Percentiles rank a stretch among this genome's conserved stretches.
Evolutionary conservation across 352 stramenopile genomes (phyloP).

Genomic region (Phytophthora ramorum): DNA sequence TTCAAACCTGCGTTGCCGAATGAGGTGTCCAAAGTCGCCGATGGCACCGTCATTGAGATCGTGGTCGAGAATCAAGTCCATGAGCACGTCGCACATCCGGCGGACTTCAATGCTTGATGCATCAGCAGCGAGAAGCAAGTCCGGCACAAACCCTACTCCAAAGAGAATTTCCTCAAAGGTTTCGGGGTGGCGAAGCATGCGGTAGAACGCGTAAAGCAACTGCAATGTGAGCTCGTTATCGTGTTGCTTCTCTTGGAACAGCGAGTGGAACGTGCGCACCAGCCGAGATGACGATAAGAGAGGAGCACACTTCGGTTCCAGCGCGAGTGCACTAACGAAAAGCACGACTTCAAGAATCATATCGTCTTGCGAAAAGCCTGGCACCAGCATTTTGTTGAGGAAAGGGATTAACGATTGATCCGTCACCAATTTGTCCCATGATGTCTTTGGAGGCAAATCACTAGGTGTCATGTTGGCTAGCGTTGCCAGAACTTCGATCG

Average conservation of each 20-base stretch:
- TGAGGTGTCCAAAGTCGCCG: conserved; percentile 79
- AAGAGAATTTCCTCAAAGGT: conserved; percentile 87
- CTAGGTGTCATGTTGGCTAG: conserved; percentile 92
- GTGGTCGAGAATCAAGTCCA: conserved; percentile 86
- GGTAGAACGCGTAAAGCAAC: conserved; percentile 83
- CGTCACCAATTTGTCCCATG: conserved; percentile 90
- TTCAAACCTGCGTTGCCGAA: conserved; percentile 84
- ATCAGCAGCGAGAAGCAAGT: conserved; percentile 80
- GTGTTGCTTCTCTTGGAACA: conserved; percentile 90
- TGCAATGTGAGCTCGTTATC: conserved; percentile 88
- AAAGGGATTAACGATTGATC: conserved; percentile 91
- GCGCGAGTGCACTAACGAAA: conserved; percentile 77
- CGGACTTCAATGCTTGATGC: conserved; percentile 84
- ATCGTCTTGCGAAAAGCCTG: conserved; percentile 93
- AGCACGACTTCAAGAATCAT: conserved; percentile 93
- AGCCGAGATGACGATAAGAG: conserved; percentile 78
- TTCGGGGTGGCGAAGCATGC: conserved; percentile 72
- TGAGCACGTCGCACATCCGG: conserved; percentile 87
- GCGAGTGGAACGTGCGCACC: conserved; percentile 74
- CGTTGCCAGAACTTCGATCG: conserved; percentile 94
- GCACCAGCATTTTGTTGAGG: conserved; percentile 92
- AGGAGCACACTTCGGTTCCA: conserved; percentile 86
- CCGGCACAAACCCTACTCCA: conserved; percentile 73
- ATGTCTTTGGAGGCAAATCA: conserved; percentile 89
- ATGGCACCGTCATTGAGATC: conserved; percentile 70